Conservation (phyloP, 1,284 basidiomycete genomes). For the Irpex rosettiformis region DNA sequence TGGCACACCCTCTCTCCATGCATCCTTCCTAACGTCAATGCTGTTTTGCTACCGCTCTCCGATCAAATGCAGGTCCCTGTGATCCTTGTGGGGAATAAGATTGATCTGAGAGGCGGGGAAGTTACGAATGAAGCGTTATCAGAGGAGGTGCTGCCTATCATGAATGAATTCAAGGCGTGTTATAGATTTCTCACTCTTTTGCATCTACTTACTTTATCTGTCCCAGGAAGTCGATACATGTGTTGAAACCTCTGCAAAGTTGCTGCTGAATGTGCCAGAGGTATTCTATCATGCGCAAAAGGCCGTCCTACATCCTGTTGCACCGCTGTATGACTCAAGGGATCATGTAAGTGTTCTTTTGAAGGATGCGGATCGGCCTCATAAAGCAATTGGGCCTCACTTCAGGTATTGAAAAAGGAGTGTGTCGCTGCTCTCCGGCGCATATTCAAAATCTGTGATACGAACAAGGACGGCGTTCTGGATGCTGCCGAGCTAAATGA, state of each 20-base stretch:
- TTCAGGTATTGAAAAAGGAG: constrained; percentile 87
- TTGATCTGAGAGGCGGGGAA: constrained; percentile 89
- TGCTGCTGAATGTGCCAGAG: constrained; percentile 91
- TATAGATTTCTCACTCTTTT: constrained; percentile 5
- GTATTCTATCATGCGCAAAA: constrained; percentile 99
- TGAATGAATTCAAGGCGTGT: constrained; percentile 92
- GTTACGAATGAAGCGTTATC: constrained; percentile 94
- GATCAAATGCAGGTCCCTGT: constrained; percentile 74
- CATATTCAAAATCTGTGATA: constrained; percentile 96
- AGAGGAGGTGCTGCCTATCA: constrained; percentile 91
- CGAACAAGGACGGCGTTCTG: constrained; percentile 91
- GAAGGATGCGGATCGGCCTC: constrained; percentile 3
- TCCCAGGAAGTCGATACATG: constrained; percentile 96
- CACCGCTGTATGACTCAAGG: constrained; percentile 94
- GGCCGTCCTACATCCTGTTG: constrained; percentile 95
- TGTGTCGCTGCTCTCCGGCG: constrained; percentile 86
- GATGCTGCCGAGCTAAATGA: constrained; percentile 93
- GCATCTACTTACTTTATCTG: constrained; percentile 12
- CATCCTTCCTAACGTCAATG: neutral
- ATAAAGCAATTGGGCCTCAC: neutral
- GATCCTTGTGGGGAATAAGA: constrained; percentile 98
- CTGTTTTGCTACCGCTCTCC: neutral
- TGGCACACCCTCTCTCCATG: neutral
- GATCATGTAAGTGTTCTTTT: constrained; percentile 69
- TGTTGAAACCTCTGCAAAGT: constrained; percentile 92